phyloP scores from a whole-genome alignment of 257 asterid genomes.

The Jacaranda mimosifolia region DNA sequence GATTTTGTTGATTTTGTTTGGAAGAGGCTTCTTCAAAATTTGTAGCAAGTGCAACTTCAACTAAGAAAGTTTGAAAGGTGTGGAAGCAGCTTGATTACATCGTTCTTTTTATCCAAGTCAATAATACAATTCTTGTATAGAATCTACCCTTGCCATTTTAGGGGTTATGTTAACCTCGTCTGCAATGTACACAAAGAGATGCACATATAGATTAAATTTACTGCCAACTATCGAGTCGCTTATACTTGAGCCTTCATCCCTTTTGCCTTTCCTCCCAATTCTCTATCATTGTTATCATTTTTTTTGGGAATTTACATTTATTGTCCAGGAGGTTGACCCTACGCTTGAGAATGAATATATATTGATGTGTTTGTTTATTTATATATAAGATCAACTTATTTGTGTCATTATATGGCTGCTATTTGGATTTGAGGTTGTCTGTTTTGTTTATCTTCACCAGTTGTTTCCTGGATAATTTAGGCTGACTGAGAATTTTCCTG shows the following conservation, averaged over 20 bases:
- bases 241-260: conserved; percentile 26
- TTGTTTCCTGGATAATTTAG: not conserved
- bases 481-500: not conserved
- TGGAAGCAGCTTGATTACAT: conserved; percentile 33
- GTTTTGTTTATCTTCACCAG: not conserved
- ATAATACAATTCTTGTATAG: conserved; percentile 75
- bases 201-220: conserved; percentile 55
- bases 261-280: not conserved
- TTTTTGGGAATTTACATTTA: not conserved
- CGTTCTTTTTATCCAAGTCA: conserved; percentile 44
- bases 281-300: not conserved
- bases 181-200: conserved; percentile 62
- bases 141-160: conserved; percentile 60
- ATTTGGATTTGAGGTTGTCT: not conserved
- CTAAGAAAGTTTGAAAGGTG: conserved; percentile 4
- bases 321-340: not conserved
- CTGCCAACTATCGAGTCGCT: conserved; percentile 33
- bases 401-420: not conserved
- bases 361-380: not conserved
- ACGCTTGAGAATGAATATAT: not conserved
- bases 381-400: not conserved
- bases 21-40: conserved; percentile 44
- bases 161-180: conserved; percentile 50
- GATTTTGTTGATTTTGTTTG: conserved; percentile 36
- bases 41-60: conserved; percentile 26